phyloP scores from a whole-genome alignment of 768 basidiomycete genomes.

The Trametes elegans region DNA sequence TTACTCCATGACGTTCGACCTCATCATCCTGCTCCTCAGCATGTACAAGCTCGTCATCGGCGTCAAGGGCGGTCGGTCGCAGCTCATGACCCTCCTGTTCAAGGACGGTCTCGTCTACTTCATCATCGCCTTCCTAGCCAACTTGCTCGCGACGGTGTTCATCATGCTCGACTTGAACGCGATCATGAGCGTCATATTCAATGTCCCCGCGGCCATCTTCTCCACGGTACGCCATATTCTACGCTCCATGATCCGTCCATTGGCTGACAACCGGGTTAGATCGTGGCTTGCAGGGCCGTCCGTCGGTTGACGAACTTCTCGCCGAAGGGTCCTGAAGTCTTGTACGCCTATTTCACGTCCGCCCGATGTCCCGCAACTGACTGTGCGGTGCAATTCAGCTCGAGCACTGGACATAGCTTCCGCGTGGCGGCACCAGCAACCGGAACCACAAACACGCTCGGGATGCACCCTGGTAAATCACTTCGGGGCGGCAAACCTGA shows the following conservation, averaged over 20 bases:
- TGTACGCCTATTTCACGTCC: slow-evolving; percentile 39
- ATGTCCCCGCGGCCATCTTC: slow-evolving; percentile 69
- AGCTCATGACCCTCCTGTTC: slow-evolving; percentile 64
- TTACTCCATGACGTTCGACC: slow-evolving; percentile 75
- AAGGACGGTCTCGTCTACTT: slow-evolving; percentile 76
- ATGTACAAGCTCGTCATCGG: slow-evolving; percentile 53
- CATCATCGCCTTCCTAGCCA: slow-evolving; percentile 60
- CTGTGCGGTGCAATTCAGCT: slow-evolving; percentile 5
- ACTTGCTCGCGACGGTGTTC: slow-evolving; percentile 46
- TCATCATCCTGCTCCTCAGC: slow-evolving; percentile 58
- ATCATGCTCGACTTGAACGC: slow-evolving; percentile 66
- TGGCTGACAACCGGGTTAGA: slow-evolving; percentile 67
- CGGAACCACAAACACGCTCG: slow-evolving; percentile 19
- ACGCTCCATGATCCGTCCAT: slow-evolving; percentile 59
- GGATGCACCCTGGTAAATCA: slow-evolving; percentile 11
- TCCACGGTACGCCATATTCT: slow-evolving; percentile 71
- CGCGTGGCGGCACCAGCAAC: slow-evolving; percentile 44
- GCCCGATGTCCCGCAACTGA: background rate
- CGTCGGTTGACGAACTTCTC: slow-evolving; percentile 64
- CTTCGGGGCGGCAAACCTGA: too few relatives aligned
- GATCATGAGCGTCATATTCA: slow-evolving; percentile 72
- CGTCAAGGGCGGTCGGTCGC: slow-evolving; percentile 34
- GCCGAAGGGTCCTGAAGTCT: slow-evolving; percentile 45
- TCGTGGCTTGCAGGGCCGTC: slow-evolving; percentile 62
- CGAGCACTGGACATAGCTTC: slow-evolving; percentile 46